Base-by-base conservation (phyloP, 2,329 filamentous ascomycete genomes). In the Setomelanomma holmii region DNA sequence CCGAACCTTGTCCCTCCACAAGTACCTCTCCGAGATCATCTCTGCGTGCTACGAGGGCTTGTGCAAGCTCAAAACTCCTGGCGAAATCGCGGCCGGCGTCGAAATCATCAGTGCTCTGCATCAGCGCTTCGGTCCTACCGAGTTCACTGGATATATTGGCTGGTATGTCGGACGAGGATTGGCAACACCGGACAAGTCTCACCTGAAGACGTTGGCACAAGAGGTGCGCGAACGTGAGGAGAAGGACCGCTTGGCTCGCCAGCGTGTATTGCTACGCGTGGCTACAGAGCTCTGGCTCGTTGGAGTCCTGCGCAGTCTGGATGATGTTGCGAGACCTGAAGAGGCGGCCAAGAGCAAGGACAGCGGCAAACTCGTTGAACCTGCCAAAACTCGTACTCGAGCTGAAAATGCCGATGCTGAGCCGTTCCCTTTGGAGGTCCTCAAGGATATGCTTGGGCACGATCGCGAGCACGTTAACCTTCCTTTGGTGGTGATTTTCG, bases 271-370 rank as follows among this genome's bases (percentile, higher is more conserved):
- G 19, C 78, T 99, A 47, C 87, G 93, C 33, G 89, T 99, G 11
- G 92, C 96, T 27, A 97, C 95, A 2, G 95, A 99, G 74, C 81
- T 99, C 30, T 99, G 96, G 96, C 85, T 99, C 4, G 91, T 96
- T 16, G 91, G 91, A 22, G 89, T 95, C 36, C 76, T 99, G 61
- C 86, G 89, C 66, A 97, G 92, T 36, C 80, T 98, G 53, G 86
- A 89, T 62, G 86, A 89, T 72, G 84, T 86, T 33, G 79, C 85
- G 44, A 78, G 84, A 50, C 86, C 86, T 16, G 86, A 89, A 56
- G 87, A 89, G 67, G 77, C 82, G 82, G 75, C 83, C 81, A 74
- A 85, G 67, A 76, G 73, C n/a, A 85, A 85, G 61, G 84, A 87
- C 61, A 78, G 73, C 40, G 74, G 74, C 46, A 86, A 86, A 61